Evolutionary conservation across 768 basidiomycete species (phyloP).

Genomic region (Pulveroboletus frians): DNA sequence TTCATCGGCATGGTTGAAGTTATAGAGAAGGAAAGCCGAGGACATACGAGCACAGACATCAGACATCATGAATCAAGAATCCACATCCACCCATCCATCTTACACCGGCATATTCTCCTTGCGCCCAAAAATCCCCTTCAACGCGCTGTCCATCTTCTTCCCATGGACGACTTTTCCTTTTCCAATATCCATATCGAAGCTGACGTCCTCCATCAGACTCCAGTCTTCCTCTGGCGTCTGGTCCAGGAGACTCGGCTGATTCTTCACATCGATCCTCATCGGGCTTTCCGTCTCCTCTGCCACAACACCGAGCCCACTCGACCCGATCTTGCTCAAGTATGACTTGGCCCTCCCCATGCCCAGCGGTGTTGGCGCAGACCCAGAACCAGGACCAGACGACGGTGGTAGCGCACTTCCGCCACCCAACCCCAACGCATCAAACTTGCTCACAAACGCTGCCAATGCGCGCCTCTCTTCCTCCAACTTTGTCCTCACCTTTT

Average conservation of each 20-base stretch:
- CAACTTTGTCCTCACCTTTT: conserved; percentile 59
- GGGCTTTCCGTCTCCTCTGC: conserved; percentile 44
- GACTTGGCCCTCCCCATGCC: conserved; percentile 44
- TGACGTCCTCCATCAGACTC: conserved; percentile 43
- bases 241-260: conserved; percentile 51
- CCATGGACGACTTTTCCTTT: conserved; percentile 17
- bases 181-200: conserved; percentile 43
- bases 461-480: conserved; percentile 78
- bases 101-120: conserved; percentile 26
- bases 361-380: background rate
- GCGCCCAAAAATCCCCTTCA: conserved; percentile 26
- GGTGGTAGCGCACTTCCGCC: conserved; percentile 33
- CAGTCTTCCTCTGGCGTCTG: conserved; percentile 57
- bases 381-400: conserved; percentile 6
- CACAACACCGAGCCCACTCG: conserved; percentile 21
- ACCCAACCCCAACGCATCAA: conserved; percentile 65
- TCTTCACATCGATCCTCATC: conserved; percentile 42
- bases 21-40: too few species aligned
- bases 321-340: conserved; percentile 36
- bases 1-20: too few species aligned
- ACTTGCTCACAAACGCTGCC: conserved; percentile 75
- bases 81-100: background rate
- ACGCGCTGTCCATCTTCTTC: conserved; percentile 31
- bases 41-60: too few species aligned
- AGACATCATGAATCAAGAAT: too few species aligned